Base-by-base conservation (phyloP, 352 stramenopile genomes). In the Hyaloperonospora brassicae region DNA sequence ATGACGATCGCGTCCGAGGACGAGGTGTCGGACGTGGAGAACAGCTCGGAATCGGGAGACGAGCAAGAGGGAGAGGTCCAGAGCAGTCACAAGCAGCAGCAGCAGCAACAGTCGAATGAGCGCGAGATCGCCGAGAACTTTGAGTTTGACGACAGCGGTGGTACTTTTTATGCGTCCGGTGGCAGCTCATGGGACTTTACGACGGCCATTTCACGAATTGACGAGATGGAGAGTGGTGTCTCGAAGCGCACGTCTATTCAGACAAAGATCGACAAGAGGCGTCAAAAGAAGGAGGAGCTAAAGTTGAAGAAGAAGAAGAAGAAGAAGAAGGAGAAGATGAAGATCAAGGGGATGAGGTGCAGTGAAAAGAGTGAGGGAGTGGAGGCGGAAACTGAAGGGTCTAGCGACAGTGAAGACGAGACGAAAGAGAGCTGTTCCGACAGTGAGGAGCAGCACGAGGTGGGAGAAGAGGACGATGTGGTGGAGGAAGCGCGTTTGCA, bases 1-100 rank as follows among this genome's bases (percentile, higher is more conserved):
- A 91, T 93, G 83, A 95, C 84, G 51, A 91, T 95, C 57, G 83
- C 82, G 62, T 95, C 82, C 3, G 82, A 93, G 49, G 84, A 91
- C 2, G 84, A 95, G 62, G 48, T 91, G 23, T 86, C 79, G 22
- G 65, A 80, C 17, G 68, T 78, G 12, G 78, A 91, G 51, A 76
- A 86, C 17, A 91, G 79, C 55, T 88, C 75, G 50, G 84, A 89
- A 48, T 88, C 74, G 47, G 81, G 89, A 46, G 68, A 76, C 45
- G 68, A 73, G 17, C 49, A 61, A 17, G 48, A 59, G 13, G 55
- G 52, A 8, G 56, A 67, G 36, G 50, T 86, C 49, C 75, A 86
- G 56, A 54, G 80, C 55, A 84, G 72, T 49, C 84, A 84, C 56
- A 73, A 78, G 66, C 77, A 87, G 61, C 73, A 79, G 44, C 47